Evolutionary conservation across 352 stramenopile species (phyloP).

Genomic region (Phytophthora sp.): DNA sequence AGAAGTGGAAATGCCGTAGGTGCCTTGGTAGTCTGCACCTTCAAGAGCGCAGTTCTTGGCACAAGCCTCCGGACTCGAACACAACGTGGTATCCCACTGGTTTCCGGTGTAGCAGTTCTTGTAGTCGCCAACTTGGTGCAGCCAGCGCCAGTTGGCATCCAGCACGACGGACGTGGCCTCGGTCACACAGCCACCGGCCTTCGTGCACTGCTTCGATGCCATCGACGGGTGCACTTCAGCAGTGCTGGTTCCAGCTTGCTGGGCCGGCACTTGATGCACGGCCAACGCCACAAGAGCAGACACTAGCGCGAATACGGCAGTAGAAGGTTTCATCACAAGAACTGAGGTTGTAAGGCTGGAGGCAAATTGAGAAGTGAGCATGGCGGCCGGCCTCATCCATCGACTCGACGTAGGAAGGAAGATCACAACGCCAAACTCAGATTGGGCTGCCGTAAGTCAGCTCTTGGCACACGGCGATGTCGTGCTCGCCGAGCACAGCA

Average conservation of each 20-base stretch:
- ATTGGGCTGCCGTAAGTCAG: slow-evolving; percentile 11
- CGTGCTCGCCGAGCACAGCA: too few species aligned
- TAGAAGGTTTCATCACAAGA: slow-evolving; percentile 26
- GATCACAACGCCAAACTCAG: slow-evolving; percentile 23
- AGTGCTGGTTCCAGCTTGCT: slow-evolving; percentile 53
- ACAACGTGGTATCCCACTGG: slow-evolving; percentile 60
- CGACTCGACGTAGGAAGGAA: too few species aligned
- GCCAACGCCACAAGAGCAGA: slow-evolving; percentile 24
- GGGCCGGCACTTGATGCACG: slow-evolving; percentile 23
- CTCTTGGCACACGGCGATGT: slow-evolving; percentile 21
- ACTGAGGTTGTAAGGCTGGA: slow-evolving; percentile 2
- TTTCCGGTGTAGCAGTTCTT: slow-evolving; percentile 75
- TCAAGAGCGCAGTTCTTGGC: slow-evolving; percentile 68
- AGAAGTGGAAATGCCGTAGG: slow-evolving; percentile 65
- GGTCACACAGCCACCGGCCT: slow-evolving; percentile 39
- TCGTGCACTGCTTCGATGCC: slow-evolving; percentile 50
- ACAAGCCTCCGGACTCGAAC: slow-evolving; percentile 50
- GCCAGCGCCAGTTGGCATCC: slow-evolving; percentile 78
- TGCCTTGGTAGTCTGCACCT: slow-evolving; percentile 65
- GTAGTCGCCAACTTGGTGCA: slow-evolving; percentile 66
- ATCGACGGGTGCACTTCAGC: slow-evolving; percentile 63
- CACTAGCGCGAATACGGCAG: slow-evolving; percentile 7
- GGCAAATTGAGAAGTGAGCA: slow-evolving; percentile 37
- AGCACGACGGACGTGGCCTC: slow-evolving; percentile 66
- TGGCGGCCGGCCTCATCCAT: too few species aligned